Base-by-base conservation (phyloP, 1,284 basidiomycete genomes). In the Cryptococcus sp. region DNA sequence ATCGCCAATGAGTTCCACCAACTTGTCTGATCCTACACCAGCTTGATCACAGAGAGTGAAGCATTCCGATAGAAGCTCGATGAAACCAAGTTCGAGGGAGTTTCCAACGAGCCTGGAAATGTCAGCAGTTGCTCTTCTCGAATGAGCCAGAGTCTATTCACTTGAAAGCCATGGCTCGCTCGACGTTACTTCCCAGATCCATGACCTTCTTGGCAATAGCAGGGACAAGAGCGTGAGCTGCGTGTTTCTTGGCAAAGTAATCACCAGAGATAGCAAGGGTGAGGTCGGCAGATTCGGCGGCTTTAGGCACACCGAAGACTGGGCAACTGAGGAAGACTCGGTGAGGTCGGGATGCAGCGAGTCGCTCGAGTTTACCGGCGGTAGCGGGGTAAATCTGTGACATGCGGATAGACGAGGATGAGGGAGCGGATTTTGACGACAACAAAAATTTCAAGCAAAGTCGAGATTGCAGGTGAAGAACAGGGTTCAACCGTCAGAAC, bases 31-130 rank as follows among this genome's bases (percentile, higher is more conserved):
- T 4, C 84, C 86, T 23, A 94, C 86, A 14, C 90, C 90, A 0
- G 88, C 82, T 73, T 91, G 91, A 68, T 91, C 88, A 2, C 86
- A 86, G 14, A 94, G 81, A 3, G 91, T 94, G 70, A 88, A 85
- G 38, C 83, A 81, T 77, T 94, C 90, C 0, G 86, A 83, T 23
- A 94, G 79, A 37, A 93, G 79, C 71, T 93, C 90, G 53, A 92
- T 80, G 46, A 82, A 73, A 35, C 73, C 73, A 6, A 76, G 62
- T 57, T 74, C 73, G 36, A 76, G 62, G 14, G 73, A 59, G 61
- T 76, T 76, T 31, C 73, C 73, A 43, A 71, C 68, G 3, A 76
- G 69, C 56, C 73, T 75, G 51, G 2, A 49, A 36, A 46, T 23
- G 15, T 35, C 37, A 43, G n/a, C 34, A 45, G 4, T 32, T 35